Base-by-base conservation (phyloP, 305 asterid genomes). In the Fraxinus platypoda region DNA sequence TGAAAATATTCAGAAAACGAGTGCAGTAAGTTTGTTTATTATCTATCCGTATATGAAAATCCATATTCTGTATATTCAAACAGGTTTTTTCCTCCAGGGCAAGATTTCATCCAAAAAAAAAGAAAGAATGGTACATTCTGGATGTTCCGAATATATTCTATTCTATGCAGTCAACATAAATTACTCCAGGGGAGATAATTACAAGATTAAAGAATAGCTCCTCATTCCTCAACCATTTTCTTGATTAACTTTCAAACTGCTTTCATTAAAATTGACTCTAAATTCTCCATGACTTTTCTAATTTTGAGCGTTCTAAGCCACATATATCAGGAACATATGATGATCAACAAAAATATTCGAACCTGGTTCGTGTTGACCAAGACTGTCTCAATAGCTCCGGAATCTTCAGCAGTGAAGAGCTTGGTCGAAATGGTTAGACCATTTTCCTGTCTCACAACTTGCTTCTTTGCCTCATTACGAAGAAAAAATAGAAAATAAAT, bases 361-460 rank as follows among this genome's bases (percentile, higher is more conserved):
- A 93, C 98, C 98, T 96, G 93, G 81, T 91, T 96, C 49, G 99
- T 91, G 83, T 94, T 94, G 83, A 94, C 94, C 85, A 96, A 84
- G 87, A 92, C 92, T 6, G 97, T 91, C 34, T 92, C 92, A 79
- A 91, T 87, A 78, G 87, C 85, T 81, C 95, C 92, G 3, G 92
- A 88, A 87, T 96, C 97, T 74, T 92, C 98, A 34, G 88, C n/a
- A 37, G 84, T 79, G 85, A 80, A 90, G 76, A 88, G 93, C 91
- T 91, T 92, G 54, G 90, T 82, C 3, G 90, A 89, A 79, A 91
- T 84, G 76, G 93, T 85, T 76, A 94, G 83, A 66, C 91, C 92
- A 80, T 89, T 91, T 34, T 90, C 95, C 78, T 86, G 92, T 37
- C 90, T 93, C 68, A 87, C 81, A 43, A 85, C 91, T 84, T 85